These are phyloP conservation scores for Hypoxylon fuscum DNA, from an alignment of 495 filamentous ascomycete genomes.

Conservation along the genomic window DNA sequence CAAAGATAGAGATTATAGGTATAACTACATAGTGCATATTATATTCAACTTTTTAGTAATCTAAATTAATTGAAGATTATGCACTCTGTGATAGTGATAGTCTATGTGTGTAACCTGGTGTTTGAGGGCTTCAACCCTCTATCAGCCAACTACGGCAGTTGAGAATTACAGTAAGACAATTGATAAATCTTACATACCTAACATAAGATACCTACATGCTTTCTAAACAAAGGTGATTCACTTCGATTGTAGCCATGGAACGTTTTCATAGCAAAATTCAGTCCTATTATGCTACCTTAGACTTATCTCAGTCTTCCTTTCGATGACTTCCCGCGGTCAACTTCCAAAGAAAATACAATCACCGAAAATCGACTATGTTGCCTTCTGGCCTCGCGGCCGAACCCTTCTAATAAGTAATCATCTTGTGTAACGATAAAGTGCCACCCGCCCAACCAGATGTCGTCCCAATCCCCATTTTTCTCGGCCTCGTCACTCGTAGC, in stretches of 20 bases:
- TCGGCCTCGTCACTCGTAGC: conserved; percentile 28
- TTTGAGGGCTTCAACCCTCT: conserved; percentile 2
- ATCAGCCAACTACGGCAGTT: conserved; percentile 13
- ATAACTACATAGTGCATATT: no score
- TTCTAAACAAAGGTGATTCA: no score
- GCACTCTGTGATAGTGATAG: not conserved
- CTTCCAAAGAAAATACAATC: not conserved
- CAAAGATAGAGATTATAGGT: no score
- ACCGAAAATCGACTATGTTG: not conserved
- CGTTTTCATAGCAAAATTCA: no score
- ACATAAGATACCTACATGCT: no score
- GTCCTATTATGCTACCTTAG: no score
- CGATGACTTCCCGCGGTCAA: no score
- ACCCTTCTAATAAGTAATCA: conserved; percentile 22
- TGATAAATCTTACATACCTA: no score
- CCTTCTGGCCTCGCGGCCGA: conserved; percentile 32
- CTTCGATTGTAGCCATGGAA: no score
- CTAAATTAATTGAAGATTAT: no score
- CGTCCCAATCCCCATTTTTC: conserved; percentile 22
- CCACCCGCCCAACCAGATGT: conserved; percentile 37
- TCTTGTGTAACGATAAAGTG: conserved; percentile 20
- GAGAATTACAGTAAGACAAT: conserved; percentile 13
- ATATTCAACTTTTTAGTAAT: no score
- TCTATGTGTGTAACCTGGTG: not conserved
- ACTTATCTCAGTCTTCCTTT: no score